phyloP scores from a whole-genome alignment of 192 early-diverging fungal genomes.

The Coemansia sp. region DNA sequence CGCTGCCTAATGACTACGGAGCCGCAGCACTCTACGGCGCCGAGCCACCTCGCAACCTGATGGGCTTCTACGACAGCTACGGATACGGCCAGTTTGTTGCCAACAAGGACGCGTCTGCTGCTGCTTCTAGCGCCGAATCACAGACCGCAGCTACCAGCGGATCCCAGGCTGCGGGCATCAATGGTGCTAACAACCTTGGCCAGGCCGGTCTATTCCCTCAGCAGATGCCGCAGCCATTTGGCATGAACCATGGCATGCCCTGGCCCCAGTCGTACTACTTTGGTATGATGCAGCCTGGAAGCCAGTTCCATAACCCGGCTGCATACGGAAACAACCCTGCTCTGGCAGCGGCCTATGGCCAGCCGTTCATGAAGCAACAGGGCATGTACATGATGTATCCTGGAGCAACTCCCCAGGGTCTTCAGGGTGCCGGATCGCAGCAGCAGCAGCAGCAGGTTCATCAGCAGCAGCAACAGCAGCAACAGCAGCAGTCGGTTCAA shows the following conservation, averaged over 20 bases:
- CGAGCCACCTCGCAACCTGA: slow-evolving; percentile 68
- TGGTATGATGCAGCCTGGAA: slow-evolving; percentile 65
- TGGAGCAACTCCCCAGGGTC: slow-evolving; percentile 28
- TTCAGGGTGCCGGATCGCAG: slow-evolving; percentile 37
- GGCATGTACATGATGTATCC: slow-evolving; percentile 84
- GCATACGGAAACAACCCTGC: slow-evolving; percentile 70
- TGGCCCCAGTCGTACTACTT: slow-evolving; percentile 83
- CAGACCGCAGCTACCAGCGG: slow-evolving; percentile 57
- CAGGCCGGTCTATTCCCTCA: slow-evolving; percentile 55
- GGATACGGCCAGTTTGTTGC: slow-evolving; percentile 52
- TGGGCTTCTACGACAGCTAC: slow-evolving; percentile 56
- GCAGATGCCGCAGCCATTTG: slow-evolving; percentile 54
- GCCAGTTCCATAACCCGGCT: slow-evolving; percentile 71
- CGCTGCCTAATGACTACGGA: slow-evolving; percentile 58
- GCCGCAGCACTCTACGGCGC: slow-evolving; percentile 62
- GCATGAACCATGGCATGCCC: slow-evolving; percentile 65
- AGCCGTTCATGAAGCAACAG: slow-evolving; percentile 91
- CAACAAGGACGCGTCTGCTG: slow-evolving; percentile 39
- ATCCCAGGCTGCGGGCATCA: slow-evolving; percentile 59
- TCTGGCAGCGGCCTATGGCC: slow-evolving; percentile 72
- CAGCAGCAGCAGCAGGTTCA: slow-evolving; percentile 34
- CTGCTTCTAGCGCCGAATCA: slow-evolving; percentile 39
- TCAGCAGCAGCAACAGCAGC: slow-evolving; percentile 25
- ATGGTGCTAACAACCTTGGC: slow-evolving; percentile 50
- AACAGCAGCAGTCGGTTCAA: slow-evolving; percentile 38